Base-by-base conservation (phyloP, 2,329 filamentous ascomycete species). In the Alternaria brassicicola region DNA sequence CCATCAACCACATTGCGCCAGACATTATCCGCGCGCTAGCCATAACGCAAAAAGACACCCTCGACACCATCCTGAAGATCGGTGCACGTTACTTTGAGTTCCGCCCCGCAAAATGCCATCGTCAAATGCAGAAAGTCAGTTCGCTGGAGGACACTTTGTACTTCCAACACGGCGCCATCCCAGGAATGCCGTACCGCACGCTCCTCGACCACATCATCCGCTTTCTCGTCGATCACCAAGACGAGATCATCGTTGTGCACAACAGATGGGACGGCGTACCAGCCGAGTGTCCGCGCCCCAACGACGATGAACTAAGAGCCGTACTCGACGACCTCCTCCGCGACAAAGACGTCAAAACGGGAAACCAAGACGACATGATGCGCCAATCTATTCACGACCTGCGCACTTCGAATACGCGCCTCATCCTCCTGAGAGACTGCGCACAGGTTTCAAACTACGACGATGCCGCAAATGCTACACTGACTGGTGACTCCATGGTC, bases 21-120 rank as follows among this genome's bases (percentile, higher is more conserved):
- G 70, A 78, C 64, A 83, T 84, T 65, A 78, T 85, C 63, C 74
- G 76, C 55, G 80, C 80, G 6, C 75, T 84, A 2, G 79, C 82
- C 56, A 78, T 84, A 45, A 84, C 82, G 7, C 82, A 84, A 49
- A 85, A 85, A 61, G 81, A 84, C 61, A 70, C 67, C 2, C 71
- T 84, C 0, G 63, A 73, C 8, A 74, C 75, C 6, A 80, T 84
- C 43, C 76, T 85, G 48, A 70, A 70, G 36, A 75, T 84, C 35
- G 82, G 82, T 0, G 81, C 81, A 0, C 67, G 83, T 4, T 84
- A 84, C 70, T 84, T 84, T 52, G 83, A 84, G 68, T 84, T 84
- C 63, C 73, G 82, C 6, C 82, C 82, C 0, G 82, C 82, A 0
- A 79, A 81, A 56, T 78, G 82, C 50, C 81, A 83, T 65, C 69